Percentiles rank a stretch among this genome's conserved stretches.
Conservation (phyloP, 164 flowering plant species). For the Buxus sempervirens region DNA sequence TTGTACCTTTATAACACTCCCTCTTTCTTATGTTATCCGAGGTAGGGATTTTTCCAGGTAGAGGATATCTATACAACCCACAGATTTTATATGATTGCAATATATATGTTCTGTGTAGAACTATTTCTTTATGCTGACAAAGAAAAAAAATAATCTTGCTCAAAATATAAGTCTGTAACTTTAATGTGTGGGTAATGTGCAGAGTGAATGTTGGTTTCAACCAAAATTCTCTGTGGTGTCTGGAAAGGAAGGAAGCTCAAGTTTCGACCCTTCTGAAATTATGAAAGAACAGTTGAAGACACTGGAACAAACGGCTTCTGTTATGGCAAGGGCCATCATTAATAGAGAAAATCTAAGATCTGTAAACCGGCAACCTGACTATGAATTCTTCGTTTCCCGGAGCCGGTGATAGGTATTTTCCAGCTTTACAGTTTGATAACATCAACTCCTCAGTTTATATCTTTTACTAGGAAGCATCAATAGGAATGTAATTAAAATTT, state of each 20-base stretch:
- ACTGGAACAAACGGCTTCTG: conserved; percentile 50
- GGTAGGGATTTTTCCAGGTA: neutral
- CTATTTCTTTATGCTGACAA: neutral
- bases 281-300: conserved; percentile 51
- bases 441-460: neutral
- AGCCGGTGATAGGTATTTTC: conserved; percentile 21
- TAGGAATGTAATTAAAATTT: neutral
- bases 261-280: conserved; percentile 24
- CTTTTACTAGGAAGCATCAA: neutral
- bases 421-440: conserved; percentile 2
- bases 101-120: neutral
- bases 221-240: conserved; percentile 19
- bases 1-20: too few relatives aligned
- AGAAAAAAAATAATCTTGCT: neutral
- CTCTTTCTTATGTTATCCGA: neutral
- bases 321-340: conserved; percentile 55
- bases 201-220: conserved; percentile 74
- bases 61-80: neutral
- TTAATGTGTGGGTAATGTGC: conserved; percentile 10
- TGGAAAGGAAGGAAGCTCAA: conserved; percentile 5
- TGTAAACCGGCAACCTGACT: conserved; percentile 56
- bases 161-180: neutral
- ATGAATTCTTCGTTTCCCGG: conserved; percentile 64
- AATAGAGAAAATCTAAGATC: conserved; percentile 31
- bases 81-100: neutral